These are phyloP conservation scores for Teratosphaeria gauchensis DNA, from an alignment of 2,329 filamentous ascomycete species.

Conservation along the genomic window DNA sequence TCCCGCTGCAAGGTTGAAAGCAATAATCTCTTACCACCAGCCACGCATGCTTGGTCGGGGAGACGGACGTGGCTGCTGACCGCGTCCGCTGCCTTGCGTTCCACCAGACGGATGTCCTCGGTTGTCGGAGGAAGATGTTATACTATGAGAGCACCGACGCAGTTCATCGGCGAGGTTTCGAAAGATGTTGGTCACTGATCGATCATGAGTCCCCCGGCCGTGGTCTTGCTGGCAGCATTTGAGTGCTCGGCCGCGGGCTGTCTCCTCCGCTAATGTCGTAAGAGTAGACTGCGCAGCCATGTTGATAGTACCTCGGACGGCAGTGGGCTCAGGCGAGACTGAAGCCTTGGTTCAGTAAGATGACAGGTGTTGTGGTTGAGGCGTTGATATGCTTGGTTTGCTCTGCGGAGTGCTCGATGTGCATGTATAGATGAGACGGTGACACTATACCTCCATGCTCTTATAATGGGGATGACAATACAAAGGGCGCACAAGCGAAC, in stretches of 20 bases:
- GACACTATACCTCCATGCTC: no score
- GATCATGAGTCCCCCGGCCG: neutral
- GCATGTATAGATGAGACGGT: no score
- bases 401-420: no score
- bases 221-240: neutral
- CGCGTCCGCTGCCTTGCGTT: neutral
- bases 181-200: neutral
- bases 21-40: neutral
- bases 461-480: no score
- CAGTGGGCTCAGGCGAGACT: neutral
- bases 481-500: no score
- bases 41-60: neutral
- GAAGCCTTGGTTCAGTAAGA: no score
- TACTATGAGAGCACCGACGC: neutral
- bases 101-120: neutral
- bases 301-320: neutral
- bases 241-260: neutral
- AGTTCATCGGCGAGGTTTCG: neutral
- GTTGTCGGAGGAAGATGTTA: neutral
- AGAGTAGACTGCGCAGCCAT: neutral
- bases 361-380: no score
- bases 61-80: neutral
- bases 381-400: no score
- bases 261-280: neutral
- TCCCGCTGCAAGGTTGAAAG: no score